A percentile compares a stretch with the other conserved stretches of the same genome.
These are phyloP conservation scores for Naganishia vishniacii DNA, from an alignment of 768 basidiomycete species.

Conservation along the genomic window DNA sequence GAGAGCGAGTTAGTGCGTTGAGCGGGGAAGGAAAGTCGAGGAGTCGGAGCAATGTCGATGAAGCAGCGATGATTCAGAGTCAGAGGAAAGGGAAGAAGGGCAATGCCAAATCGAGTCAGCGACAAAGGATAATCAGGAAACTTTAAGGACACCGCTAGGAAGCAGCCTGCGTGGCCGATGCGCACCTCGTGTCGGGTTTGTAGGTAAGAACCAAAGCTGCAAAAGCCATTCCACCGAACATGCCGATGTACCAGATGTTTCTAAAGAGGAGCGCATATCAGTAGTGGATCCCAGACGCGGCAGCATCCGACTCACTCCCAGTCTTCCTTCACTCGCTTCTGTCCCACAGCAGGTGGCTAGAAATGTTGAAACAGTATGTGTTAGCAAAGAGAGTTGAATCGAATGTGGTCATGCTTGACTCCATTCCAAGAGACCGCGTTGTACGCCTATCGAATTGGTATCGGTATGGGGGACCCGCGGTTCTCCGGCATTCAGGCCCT, in stretches of 20 bases:
- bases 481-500: too few relatives aligned
- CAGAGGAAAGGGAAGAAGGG: background rate
- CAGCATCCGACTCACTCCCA: slow-evolving; percentile 70
- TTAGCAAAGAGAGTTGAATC: slow-evolving; percentile 25
- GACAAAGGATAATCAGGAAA: too few relatives aligned
- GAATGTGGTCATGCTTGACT: too few relatives aligned
- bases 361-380: background rate
- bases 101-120: background rate
- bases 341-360: slow-evolving; percentile 69
- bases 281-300: too few relatives aligned
- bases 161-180: too few relatives aligned
- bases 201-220: slow-evolving; percentile 74
- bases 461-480: too few relatives aligned
- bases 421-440: too few relatives aligned
- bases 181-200: slow-evolving; percentile 69
- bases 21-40: too few relatives aligned
- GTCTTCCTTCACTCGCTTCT: slow-evolving; percentile 78
- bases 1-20: too few relatives aligned
- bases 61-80: background rate
- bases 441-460: too few relatives aligned
- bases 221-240: slow-evolving; percentile 80
- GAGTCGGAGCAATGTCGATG: background rate
- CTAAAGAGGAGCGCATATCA: too few relatives aligned
- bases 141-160: too few relatives aligned
- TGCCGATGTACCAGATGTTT: slow-evolving; percentile 77